Conservation (phyloP, 139 green algal species). For the Cymbomonas tetramitiformis region DNA sequence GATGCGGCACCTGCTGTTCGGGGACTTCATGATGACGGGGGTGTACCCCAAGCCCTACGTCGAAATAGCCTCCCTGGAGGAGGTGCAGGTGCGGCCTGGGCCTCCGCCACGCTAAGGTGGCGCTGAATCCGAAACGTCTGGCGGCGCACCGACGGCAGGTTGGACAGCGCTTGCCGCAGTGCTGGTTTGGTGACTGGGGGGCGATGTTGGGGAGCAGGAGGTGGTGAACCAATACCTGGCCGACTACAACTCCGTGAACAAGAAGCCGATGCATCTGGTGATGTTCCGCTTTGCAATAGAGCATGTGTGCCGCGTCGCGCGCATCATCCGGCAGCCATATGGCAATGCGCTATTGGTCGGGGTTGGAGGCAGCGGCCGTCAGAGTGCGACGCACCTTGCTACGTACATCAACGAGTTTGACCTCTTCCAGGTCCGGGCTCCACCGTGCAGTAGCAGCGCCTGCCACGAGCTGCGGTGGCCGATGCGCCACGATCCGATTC, state of each 20-base stretch:
- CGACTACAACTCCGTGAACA: conserved; percentile 51
- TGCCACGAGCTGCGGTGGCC: too few relatives aligned
- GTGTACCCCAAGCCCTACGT: too few relatives aligned
- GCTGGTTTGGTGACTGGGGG: too few relatives aligned
- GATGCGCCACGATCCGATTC: too few relatives aligned
- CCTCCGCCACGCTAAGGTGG: conserved; percentile 27
- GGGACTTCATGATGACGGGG: too few relatives aligned
- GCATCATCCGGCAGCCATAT: conserved; percentile 43
- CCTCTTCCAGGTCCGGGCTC: conserved; percentile 36
- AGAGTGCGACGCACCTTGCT: conserved; percentile 43
- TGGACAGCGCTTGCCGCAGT: too few relatives aligned
- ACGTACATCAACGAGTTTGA: conserved; percentile 44
- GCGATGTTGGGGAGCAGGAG: too few relatives aligned
- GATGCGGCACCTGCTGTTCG: conserved; percentile 54
- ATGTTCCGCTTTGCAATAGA: conserved; percentile 55
- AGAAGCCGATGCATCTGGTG: conserved; percentile 52
- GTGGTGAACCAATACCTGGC: conserved; percentile 41
- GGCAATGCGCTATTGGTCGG: conserved; percentile 52
- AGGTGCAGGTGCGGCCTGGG: conserved; percentile 4
- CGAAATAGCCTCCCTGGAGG: background rate
- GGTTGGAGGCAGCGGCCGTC: conserved; percentile 41
- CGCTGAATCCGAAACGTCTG: too few relatives aligned
- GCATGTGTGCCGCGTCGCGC: conserved; percentile 41
- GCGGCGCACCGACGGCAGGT: too few relatives aligned
- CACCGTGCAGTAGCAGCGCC: too few relatives aligned